Conservation (phyloP, 2,329 filamentous ascomycete species). For the Cercospora zeae-maydis region DNA sequence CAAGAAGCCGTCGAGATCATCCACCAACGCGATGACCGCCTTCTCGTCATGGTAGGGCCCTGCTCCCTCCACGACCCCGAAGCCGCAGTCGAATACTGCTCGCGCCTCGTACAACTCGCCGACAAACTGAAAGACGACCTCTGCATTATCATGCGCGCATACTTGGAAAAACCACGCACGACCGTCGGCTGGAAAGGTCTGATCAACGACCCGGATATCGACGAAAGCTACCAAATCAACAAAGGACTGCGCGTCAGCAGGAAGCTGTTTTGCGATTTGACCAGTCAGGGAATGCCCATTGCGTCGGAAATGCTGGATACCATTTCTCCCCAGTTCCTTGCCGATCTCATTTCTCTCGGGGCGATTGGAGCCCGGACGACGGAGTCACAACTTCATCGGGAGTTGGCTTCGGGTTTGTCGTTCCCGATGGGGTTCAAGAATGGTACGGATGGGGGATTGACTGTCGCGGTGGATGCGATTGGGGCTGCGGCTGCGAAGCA, state of each 20-base stretch:
- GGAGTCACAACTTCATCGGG: conserved; percentile 92
- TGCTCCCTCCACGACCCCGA: conserved; percentile 96
- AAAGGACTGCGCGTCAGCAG: conserved; percentile 91
- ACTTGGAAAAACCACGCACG: conserved; percentile 97
- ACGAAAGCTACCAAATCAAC: conserved; percentile 98
- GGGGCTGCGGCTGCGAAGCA: conserved; percentile 75
- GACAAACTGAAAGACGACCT: conserved; percentile 79
- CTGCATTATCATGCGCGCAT: conserved; percentile 93
- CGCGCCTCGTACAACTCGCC: conserved; percentile 70
- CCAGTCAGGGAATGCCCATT: conserved; percentile 82
- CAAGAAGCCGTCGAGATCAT: conserved; percentile 70
- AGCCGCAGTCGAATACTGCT: conserved; percentile 82
- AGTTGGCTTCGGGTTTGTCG: conserved; percentile 88
- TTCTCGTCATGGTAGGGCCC: conserved; percentile 90
- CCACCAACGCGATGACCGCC: conserved; percentile 74
- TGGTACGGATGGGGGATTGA: conserved; percentile 87
- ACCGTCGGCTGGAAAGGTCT: conserved; percentile 99
- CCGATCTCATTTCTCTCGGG: conserved; percentile 90
- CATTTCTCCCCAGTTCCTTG: conserved; percentile 95
- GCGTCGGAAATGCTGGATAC: conserved; percentile 98
- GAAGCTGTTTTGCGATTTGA: conserved; percentile 90
- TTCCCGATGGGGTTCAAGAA: conserved; percentile 99
- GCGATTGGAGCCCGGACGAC: conserved; percentile 95
- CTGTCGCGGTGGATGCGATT: conserved; percentile 92
- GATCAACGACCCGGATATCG: conserved; percentile 98